phyloP scores from a whole-genome alignment of 2,329 filamentous ascomycete species.

The Atkinsonella hypoxylon region DNA sequence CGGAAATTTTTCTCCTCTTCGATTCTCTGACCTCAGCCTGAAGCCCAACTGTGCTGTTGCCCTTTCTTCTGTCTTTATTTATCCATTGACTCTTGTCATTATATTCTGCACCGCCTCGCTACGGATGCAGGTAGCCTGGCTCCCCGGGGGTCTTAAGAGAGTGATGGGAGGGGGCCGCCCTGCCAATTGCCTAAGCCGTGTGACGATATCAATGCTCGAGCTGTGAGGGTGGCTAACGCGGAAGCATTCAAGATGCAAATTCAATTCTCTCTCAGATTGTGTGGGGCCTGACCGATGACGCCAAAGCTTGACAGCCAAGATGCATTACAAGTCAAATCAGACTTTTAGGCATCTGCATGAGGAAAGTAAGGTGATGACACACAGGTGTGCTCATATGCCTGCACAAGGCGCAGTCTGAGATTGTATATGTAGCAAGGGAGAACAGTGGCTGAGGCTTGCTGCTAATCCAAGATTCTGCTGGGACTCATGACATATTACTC shows the following conservation, averaged over 20 bases:
- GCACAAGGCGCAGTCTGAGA: not conserved
- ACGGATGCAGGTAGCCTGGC: constrained; percentile 1
- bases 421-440: not conserved
- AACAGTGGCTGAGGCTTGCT: too few species aligned
- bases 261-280: too few species aligned
- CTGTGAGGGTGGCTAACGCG: too few species aligned
- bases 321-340: too few species aligned
- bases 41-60: not conserved
- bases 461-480: not conserved
- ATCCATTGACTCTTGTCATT: not conserved
- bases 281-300: too few species aligned
- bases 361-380: not conserved
- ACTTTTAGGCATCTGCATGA: not conserved
- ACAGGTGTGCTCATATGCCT: not conserved
- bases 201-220: not conserved
- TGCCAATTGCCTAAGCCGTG: not conserved
- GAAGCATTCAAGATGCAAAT: too few species aligned
- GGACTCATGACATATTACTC: not conserved
- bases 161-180: not conserved
- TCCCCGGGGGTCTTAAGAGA: not conserved
- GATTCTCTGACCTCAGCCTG: not conserved
- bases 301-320: too few species aligned
- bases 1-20: not conserved
- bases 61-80: not conserved
- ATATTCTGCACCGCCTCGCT: not conserved